Evolutionary conservation across 2,329 filamentous ascomycete species (phyloP), one percentile per base, ranked within the genome.

Genomic region (Talaromyces albobiverticillius): DNA sequence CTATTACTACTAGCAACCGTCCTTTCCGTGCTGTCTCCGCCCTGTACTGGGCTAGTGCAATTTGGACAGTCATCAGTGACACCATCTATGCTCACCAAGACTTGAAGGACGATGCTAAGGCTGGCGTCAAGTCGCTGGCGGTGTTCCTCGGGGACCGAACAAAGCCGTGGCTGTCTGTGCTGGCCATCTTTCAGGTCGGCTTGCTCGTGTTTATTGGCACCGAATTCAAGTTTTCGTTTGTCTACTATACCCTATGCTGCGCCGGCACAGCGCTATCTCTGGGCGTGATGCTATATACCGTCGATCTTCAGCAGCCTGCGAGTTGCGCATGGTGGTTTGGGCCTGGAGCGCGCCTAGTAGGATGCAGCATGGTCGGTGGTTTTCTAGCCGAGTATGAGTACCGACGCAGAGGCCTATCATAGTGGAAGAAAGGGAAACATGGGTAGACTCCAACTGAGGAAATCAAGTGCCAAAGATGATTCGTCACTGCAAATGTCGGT

Each of bases 41-140:
- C 31, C 23, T 49, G 10, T 38, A 16, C 31, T 23, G 16, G 11
- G 46, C 31, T 9, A 38, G 31, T 90, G 90, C 90, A 26, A 88
- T 90, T 3, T 95, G 91, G 91, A 95, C 90, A 0, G 81, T 95
- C 23, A 73, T 95, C 36, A 95, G 95, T 69, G 90, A 95, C 69
- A 95, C 94, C 84, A 90, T 95, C 29, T 95, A 95, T 14, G 46
- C 46, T 6, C 46, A 49, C 22, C 46, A 49, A 20, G 46, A 49
- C 20, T 16, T n/a, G 31, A n/a, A 29, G 8, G 46, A 49, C 13
- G 46, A 49, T 14, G 31, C n/a, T 18, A 36, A 40, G 18, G 31
- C 46, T 3, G 46, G 46, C 23, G 46, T 49, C 13, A 25, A 29
- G 13, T 38, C 31, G 8, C 18, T 49, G 11, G 46, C 46, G 16